These are phyloP conservation scores for Elsinoe necatrix DNA, from an alignment of 2,329 filamentous ascomycete genomes.

Conservation along the genomic window DNA sequence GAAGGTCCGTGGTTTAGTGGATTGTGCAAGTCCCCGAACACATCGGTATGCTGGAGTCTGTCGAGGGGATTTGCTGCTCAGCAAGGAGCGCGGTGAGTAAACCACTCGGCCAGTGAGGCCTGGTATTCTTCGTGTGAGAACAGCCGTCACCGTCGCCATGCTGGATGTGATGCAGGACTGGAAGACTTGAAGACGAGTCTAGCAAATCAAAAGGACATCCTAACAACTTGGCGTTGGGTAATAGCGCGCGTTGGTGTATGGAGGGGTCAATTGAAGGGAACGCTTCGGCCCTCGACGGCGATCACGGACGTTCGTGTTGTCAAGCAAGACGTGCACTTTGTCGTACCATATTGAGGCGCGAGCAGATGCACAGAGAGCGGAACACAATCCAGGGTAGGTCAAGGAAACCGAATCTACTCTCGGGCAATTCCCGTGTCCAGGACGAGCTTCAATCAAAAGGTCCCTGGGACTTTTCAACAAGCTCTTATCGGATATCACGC, in stretches of 20 bases:
- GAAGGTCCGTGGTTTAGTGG: constrained; percentile 14
- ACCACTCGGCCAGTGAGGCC: background rate
- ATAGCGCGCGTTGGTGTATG: background rate
- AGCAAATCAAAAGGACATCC: background rate
- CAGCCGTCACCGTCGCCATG: background rate
- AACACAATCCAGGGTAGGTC: too few species aligned
- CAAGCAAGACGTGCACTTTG: too few species aligned
- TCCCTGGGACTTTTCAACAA: too few species aligned
- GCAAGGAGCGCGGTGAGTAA: background rate
- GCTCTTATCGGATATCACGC: too few species aligned
- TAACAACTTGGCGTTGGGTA: background rate
- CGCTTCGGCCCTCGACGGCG: too few species aligned
- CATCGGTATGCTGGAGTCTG: background rate
- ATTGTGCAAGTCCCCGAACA: background rate
- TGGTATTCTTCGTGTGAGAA: background rate
- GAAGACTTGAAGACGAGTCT: background rate
- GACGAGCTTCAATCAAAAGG: too few species aligned
- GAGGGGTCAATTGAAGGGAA: too few species aligned
- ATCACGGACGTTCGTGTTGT: too few species aligned
- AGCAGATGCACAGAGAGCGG: too few species aligned
- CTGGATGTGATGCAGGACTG: background rate
- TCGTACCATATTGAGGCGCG: too few species aligned
- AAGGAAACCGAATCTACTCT: too few species aligned
- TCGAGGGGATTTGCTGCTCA: background rate
- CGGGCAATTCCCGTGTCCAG: too few species aligned